Base-by-base conservation (phyloP, 2,329 filamentous ascomycete genomes). In the Periconia macrospinosa region DNA sequence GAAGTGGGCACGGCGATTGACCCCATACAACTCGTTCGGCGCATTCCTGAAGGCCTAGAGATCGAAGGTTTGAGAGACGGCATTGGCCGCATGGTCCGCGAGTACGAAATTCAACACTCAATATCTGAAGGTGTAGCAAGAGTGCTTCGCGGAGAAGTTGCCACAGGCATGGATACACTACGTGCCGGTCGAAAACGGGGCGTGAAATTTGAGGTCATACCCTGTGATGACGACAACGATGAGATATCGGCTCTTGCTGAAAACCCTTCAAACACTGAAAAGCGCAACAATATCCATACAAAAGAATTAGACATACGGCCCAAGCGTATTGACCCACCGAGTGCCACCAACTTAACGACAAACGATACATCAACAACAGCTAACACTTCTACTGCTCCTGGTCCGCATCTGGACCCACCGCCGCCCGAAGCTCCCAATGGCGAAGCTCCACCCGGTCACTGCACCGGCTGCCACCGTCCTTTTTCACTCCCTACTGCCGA, bases 1-100 rank as follows among this genome's bases (percentile, higher is more conserved):
- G 91, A 97, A 76, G 93, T 96, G 1, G 94, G 94, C 35, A 97
- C 92, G 1, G 86, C 91, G 1, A 94, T 99, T 66, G 88, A 97
- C 66, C 94, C 94, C 0, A 93, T 97, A 57, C 89, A 88, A 15
- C 84, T 99, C 3, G 91, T 99, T 6, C 83, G 90, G 14, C 86
- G 92, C 6, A 99, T 99, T 27, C 94, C 94, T 0, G 91, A 95
- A 67, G 92, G 94, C 0, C 81, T 99, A 0, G 91, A 97, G 69
- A 95, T 99, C 13, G 88, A 94, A 63, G 94, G 94, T 0, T 79
- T 99, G 7, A 83, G 92, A 54, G 91, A 96, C 58, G 94, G 93
- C 0, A 82, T 99, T 3, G 88, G 89, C 43, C 89, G 92, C 53
- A 92, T 99, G 79, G 89, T 99, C 70, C 88, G 93, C 63, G 94